These are phyloP conservation scores for Closterium sp. DNA, from an alignment of 139 green algal genomes.

Conservation along the genomic window DNA sequence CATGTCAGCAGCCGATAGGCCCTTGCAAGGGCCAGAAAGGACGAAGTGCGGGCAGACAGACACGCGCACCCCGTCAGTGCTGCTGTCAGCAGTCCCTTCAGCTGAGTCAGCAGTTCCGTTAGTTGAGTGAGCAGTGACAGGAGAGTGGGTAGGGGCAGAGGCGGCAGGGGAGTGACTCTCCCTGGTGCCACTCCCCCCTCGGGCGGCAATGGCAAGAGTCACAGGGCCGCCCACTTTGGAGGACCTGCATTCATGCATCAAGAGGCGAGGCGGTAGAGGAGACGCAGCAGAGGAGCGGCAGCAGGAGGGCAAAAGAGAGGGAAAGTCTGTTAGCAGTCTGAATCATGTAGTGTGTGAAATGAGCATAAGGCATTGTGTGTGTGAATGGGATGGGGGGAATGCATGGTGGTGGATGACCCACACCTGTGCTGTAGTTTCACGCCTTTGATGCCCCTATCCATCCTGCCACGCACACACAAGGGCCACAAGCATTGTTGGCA, in stretches of 20 bases:
- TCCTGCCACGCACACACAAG: not conserved
- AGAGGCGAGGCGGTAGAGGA: too few relatives aligned
- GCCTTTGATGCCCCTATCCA: not conserved
- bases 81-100: constrained; percentile 10
- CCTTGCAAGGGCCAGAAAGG: constrained; percentile 15
- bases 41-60: constrained; percentile 34
- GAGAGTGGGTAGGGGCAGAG: not conserved
- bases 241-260: not conserved
- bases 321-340: not conserved
- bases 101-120: not conserved
- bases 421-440: not conserved
- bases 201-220: constrained; percentile 11
- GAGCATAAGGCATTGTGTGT: not conserved
- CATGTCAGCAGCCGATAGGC: constrained; percentile 34
- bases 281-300: not conserved
- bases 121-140: not conserved
- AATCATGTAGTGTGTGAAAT: not conserved
- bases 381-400: not conserved
- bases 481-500: not conserved
- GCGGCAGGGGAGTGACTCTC: not conserved
- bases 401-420: not conserved
- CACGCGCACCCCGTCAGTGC: constrained; percentile 23
- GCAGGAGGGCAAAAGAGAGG: not conserved
- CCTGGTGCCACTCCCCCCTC: not conserved
- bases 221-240: constrained; percentile 22